These are phyloP conservation scores for Globisporangium recalcitrans DNA, from an alignment of 352 stramenopile species.

Conservation along the genomic window DNA sequence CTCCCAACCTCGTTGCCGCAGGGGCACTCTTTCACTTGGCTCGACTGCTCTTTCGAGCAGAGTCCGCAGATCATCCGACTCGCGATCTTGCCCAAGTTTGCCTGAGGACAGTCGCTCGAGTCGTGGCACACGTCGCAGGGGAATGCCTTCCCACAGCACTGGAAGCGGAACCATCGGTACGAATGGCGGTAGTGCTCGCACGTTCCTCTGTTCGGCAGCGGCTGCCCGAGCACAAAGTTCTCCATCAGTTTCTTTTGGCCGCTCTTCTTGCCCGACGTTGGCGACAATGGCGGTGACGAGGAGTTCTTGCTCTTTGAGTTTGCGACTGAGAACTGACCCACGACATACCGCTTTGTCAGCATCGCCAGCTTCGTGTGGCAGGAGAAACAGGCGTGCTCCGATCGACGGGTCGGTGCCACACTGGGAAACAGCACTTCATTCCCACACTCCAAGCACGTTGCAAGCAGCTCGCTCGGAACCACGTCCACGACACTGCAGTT, in stretches of 20 bases:
- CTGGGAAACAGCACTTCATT: conserved; percentile 58
- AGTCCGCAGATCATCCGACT: conserved; percentile 81
- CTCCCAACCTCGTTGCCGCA: conserved; percentile 67
- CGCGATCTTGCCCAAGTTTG: conserved; percentile 70
- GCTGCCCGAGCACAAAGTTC: conserved; percentile 60
- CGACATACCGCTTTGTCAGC: conserved; percentile 52
- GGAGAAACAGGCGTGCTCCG: conserved; percentile 61
- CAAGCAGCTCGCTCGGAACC: conserved; percentile 63
- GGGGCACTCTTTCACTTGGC: conserved; percentile 61
- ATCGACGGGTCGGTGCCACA: conserved; percentile 42
- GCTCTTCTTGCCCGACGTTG: conserved; percentile 24
- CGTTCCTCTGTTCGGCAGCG: conserved; percentile 58
- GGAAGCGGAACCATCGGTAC: conserved; percentile 79
- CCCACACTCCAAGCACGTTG: conserved; percentile 61
- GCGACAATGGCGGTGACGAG: not conserved
- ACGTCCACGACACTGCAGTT: conserved; percentile 73
- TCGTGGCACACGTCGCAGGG: conserved; percentile 82
- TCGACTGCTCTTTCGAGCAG: conserved; percentile 80
- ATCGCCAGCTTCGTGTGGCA: conserved; percentile 79
- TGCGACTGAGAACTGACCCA: conserved; percentile 16
- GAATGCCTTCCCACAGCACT: conserved; percentile 80
- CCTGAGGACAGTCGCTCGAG: conserved; percentile 56
- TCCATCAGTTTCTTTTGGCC: conserved; percentile 36
- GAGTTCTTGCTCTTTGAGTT: conserved; percentile 18
- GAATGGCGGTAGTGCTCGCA: conserved; percentile 83